Evolutionary conservation across 2,329 filamentous ascomycete genomes (phyloP).

Genomic region (Trichoderma pleuroti): DNA sequence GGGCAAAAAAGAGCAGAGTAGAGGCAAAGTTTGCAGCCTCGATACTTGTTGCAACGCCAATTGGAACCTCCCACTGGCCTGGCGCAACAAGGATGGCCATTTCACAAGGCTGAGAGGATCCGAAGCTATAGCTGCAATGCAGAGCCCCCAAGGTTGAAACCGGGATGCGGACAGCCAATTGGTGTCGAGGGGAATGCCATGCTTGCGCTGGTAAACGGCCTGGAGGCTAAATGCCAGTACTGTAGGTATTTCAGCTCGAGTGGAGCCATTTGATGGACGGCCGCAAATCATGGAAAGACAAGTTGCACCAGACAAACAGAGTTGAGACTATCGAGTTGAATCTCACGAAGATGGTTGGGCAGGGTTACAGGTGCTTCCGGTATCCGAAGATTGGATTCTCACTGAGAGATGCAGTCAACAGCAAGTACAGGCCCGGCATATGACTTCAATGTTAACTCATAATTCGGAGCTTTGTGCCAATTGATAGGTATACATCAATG

Average conservation of each 20-base stretch:
- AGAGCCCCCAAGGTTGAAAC: neutral
- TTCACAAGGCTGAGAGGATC: neutral
- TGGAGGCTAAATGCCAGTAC: neutral
- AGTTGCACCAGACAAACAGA: neutral
- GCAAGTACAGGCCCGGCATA: neutral
- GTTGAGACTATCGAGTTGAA: neutral
- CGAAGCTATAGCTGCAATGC: neutral
- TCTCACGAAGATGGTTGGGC: neutral
- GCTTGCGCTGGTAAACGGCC: neutral
- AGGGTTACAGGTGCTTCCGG: neutral
- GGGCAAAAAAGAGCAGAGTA: neutral
- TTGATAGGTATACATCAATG: neutral
- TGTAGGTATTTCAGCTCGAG: neutral
- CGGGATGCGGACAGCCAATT: neutral
- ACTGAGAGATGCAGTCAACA: neutral
- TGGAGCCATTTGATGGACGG: neutral
- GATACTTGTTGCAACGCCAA: neutral
- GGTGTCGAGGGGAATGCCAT: neutral
- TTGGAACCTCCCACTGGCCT: neutral
- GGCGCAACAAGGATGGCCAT: neutral
- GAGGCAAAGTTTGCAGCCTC: conserved; percentile 6
- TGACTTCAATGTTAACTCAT: neutral
- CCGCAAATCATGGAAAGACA: neutral
- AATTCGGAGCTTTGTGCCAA: neutral
- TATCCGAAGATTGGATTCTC: neutral